Evolutionary conservation across 345 rosid species (phyloP).

Genomic region (Moringa oleifera): DNA sequence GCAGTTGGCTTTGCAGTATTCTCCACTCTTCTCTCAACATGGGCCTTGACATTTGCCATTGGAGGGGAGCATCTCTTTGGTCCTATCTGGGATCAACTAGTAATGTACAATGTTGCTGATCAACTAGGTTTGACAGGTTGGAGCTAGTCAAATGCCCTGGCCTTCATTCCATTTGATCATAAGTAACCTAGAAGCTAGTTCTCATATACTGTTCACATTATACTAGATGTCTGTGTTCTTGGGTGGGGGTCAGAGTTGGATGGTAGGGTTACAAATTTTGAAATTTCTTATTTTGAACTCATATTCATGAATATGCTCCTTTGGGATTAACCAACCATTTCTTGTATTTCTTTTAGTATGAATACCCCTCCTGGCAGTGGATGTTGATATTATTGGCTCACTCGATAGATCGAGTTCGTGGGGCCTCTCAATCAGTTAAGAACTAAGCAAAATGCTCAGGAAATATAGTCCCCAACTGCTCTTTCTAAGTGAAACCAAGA

Average conservation of each 20-base stretch:
- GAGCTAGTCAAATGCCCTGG: conserved; percentile 24
- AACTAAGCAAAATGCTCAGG: too few relatives aligned
- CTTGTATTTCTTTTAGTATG: not conserved
- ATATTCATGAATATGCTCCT: conserved; percentile 3
- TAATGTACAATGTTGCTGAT: conserved; percentile 90
- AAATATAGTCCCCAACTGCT: too few relatives aligned
- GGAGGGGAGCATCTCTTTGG: conserved; percentile 88
- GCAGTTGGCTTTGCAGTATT: conserved; percentile 72
- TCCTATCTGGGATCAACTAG: conserved; percentile 72
- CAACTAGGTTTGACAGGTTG: conserved; percentile 81
- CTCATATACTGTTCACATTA: not conserved
- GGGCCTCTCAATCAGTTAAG: too few relatives aligned
- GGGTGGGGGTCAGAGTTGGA: not conserved
- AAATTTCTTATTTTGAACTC: not conserved
- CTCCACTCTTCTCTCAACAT: conserved; percentile 49
- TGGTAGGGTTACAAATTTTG: not conserved
- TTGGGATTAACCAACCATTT: not conserved
- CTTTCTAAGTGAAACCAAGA: too few relatives aligned
- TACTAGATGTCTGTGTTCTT: not conserved
- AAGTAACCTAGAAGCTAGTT: too few relatives aligned
- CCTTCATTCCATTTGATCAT: not conserved
- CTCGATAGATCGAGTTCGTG: too few relatives aligned
- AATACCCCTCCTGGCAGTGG: not conserved
- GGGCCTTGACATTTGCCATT: conserved; percentile 88
- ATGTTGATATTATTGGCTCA: too few relatives aligned